These are phyloP conservation scores for Geosmithia flava DNA, from an alignment of 2,329 filamentous ascomycete genomes.

Conservation along the genomic window DNA sequence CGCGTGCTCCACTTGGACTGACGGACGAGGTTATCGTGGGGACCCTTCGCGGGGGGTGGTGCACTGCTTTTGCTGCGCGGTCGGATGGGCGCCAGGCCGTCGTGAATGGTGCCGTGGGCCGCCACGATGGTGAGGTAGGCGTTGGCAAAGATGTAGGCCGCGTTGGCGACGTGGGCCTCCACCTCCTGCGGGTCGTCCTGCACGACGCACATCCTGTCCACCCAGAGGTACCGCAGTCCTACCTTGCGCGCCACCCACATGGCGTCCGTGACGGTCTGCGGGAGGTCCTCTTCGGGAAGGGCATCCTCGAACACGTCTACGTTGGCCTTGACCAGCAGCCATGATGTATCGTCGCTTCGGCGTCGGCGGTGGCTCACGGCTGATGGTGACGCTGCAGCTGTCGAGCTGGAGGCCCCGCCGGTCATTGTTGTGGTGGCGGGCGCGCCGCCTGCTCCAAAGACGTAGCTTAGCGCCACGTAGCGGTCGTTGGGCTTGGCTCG, in stretches of 20 bases:
- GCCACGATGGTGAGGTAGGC: constrained; percentile 31
- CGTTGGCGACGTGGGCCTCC: constrained; percentile 26
- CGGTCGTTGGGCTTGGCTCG: constrained; percentile 22
- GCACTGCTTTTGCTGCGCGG: constrained; percentile 16
- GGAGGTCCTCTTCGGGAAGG: constrained; percentile 23
- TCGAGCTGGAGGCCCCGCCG: neutral
- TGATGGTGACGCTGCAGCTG: neutral
- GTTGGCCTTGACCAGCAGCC: constrained; percentile 21
- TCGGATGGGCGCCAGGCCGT: constrained; percentile 22
- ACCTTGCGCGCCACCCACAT: constrained; percentile 30
- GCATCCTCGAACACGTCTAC: constrained; percentile 20
- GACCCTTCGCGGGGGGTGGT: constrained; percentile 1
- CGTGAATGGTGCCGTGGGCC: constrained; percentile 24
- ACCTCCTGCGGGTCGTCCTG: constrained; percentile 28
- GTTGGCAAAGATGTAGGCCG: constrained; percentile 32
- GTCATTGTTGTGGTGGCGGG: constrained; percentile 1
- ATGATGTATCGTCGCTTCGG: constrained; percentile 7
- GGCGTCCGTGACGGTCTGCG: constrained; percentile 28
- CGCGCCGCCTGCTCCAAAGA: constrained; percentile 19
- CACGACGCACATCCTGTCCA: constrained; percentile 31
- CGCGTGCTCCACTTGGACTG: constrained; percentile 25
- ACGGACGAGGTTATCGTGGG: constrained; percentile 24
- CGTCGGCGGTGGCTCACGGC: constrained; percentile 1
- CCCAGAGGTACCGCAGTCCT: constrained; percentile 29
- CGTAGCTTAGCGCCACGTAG: constrained; percentile 33